phyloP scores from a whole-genome alignment of 2,329 filamentous ascomycete genomes.

The Scorias spongiosa region DNA sequence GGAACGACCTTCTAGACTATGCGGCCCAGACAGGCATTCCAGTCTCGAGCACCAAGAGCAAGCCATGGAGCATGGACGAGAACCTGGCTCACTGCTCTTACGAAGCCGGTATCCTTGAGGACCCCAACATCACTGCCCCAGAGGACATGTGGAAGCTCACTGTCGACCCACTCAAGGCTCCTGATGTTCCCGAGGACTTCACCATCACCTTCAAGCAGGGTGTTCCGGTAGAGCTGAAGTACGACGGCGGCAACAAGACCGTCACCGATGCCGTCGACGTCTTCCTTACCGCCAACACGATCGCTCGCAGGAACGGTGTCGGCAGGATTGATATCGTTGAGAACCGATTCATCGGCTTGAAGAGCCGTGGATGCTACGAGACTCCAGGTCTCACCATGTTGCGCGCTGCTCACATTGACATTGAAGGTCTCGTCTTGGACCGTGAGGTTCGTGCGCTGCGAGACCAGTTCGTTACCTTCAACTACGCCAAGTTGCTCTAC shows the following conservation, averaged over 20 bases:
- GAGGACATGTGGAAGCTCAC: slow-evolving; percentile 67
- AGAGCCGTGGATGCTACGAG: slow-evolving; percentile 71
- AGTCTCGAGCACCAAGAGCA: slow-evolving; percentile 57
- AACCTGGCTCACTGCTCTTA: slow-evolving; percentile 66
- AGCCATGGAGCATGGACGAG: slow-evolving; percentile 54
- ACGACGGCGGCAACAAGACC: slow-evolving; percentile 39
- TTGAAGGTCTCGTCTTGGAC: slow-evolving; percentile 54
- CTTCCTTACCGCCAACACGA: slow-evolving; percentile 56
- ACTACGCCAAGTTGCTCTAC: slow-evolving; percentile 44
- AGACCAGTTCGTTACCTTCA: slow-evolving; percentile 54
- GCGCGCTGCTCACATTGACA: slow-evolving; percentile 43
- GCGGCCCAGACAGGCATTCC: slow-evolving; percentile 52
- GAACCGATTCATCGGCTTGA: slow-evolving; percentile 66
- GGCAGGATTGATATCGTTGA: slow-evolving; percentile 75
- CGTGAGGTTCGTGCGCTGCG: slow-evolving; percentile 52
- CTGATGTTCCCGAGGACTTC: slow-evolving; percentile 56
- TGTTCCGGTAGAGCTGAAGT: slow-evolving; percentile 52
- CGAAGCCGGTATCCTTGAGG: slow-evolving; percentile 63
- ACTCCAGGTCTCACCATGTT: slow-evolving; percentile 43
- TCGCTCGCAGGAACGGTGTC: slow-evolving; percentile 58
- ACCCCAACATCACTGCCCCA: slow-evolving; percentile 48
- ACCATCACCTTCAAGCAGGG: slow-evolving; percentile 59
- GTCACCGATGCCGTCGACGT: slow-evolving; percentile 56
- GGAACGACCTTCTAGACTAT: slow-evolving; percentile 58
- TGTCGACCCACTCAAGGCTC: slow-evolving; percentile 51